phyloP scores from a whole-genome alignment of 495 filamentous ascomycete genomes.

The Penicillium mononematosum region DNA sequence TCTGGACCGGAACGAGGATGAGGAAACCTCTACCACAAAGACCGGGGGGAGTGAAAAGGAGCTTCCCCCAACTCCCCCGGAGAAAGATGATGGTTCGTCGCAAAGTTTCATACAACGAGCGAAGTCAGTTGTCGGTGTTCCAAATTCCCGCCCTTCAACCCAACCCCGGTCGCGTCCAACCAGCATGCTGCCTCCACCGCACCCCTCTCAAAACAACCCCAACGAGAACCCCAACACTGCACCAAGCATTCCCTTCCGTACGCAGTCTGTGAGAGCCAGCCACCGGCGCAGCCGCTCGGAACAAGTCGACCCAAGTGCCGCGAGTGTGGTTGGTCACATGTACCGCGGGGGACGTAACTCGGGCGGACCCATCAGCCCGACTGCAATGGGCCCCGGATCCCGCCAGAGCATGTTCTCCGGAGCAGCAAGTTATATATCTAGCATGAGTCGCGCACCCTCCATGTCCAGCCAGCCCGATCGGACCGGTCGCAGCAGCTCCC shows the following conservation, averaged over 20 bases:
- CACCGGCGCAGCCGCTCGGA: slow-evolving; percentile 70
- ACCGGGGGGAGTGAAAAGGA: slow-evolving; percentile 65
- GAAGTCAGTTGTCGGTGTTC: slow-evolving; percentile 61
- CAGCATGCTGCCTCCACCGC: slow-evolving; percentile 56
- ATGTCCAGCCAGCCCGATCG: slow-evolving; percentile 47
- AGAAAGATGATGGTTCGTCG: slow-evolving; percentile 52
- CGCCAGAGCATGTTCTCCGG: slow-evolving; percentile 49
- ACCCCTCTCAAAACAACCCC: slow-evolving; percentile 39
- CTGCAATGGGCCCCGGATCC: slow-evolving; percentile 44
- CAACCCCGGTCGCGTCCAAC: slow-evolving; percentile 59
- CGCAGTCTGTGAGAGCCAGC: slow-evolving; percentile 57
- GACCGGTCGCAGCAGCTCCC: slow-evolving; percentile 51
- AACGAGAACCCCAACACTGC: slow-evolving; percentile 76
- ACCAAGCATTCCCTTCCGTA: slow-evolving; percentile 77
- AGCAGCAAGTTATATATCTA: slow-evolving; percentile 39
- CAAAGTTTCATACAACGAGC: slow-evolving; percentile 74
- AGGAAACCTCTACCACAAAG: slow-evolving; percentile 24
- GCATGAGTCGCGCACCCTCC: slow-evolving; percentile 48
- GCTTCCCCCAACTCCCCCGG: slow-evolving; percentile 73
- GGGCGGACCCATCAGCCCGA: slow-evolving; percentile 53
- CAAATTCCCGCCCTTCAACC: slow-evolving; percentile 38
- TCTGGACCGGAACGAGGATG: slow-evolving; percentile 66
- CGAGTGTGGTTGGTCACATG: slow-evolving; percentile 79
- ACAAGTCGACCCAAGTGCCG: slow-evolving; percentile 58
- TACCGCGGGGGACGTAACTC: slow-evolving; percentile 70